phyloP scores from a whole-genome alignment of 1,284 basidiomycete species.

The Apiotrichum siamense region DNA sequence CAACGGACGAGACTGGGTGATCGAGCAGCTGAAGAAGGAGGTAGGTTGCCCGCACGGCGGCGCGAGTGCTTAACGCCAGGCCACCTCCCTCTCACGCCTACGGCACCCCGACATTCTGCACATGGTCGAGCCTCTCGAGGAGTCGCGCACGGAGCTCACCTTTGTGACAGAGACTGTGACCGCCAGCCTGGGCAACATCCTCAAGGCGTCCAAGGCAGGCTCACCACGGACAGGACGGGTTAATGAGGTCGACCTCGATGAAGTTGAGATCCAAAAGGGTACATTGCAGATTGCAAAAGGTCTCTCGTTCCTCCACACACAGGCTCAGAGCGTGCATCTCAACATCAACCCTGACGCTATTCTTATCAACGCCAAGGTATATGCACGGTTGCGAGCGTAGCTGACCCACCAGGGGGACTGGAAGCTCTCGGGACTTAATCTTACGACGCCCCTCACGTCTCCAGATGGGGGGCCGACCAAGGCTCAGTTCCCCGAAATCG shows the following conservation, averaged over 20 bases:
- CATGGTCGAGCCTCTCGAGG: slow-evolving; percentile 97
- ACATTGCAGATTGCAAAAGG: slow-evolving; percentile 90
- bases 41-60: slow-evolving; percentile 49
- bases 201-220: slow-evolving; percentile 57
- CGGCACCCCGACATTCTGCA: slow-evolving; percentile 95
- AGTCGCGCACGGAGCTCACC: slow-evolving; percentile 74
- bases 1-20: slow-evolving; percentile 58
- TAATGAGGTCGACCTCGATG: slow-evolving; percentile 67
- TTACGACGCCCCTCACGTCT: slow-evolving; percentile 70
- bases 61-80: slow-evolving; percentile 52
- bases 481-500: slow-evolving; percentile 85
- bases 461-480: slow-evolving; percentile 67
- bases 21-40: slow-evolving; percentile 83
- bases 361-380: slow-evolving; percentile 76
- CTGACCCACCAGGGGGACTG: slow-evolving; percentile 72
- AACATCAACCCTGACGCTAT: slow-evolving; percentile 79
- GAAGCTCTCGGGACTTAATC: slow-evolving; percentile 87
- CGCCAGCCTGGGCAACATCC: slow-evolving; percentile 51
- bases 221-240: slow-evolving; percentile 53
- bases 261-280: slow-evolving; percentile 85
- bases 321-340: slow-evolving; percentile 84
- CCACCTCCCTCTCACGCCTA: slow-evolving; percentile 73
- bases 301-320: slow-evolving; percentile 83
- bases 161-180: slow-evolving; percentile 90
- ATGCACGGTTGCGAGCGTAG: slow-evolving; percentile 33